Evolutionary conservation across 2,329 filamentous ascomycete genomes (phyloP), one percentile per base, ranked within the genome.

Genomic region (Penicillium sp.): DNA sequence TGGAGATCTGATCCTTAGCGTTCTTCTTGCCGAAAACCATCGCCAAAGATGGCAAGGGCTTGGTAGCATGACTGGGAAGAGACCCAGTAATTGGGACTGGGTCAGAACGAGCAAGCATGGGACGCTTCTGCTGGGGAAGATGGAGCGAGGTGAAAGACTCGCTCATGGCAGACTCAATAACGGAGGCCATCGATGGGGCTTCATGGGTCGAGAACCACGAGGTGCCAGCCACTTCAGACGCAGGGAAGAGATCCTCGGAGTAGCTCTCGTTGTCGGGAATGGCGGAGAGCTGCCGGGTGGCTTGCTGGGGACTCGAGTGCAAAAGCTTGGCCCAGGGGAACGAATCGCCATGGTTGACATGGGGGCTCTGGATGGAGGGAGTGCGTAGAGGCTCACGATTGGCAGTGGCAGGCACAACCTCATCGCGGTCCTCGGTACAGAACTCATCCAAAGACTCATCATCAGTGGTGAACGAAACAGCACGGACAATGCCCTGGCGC

Each of bases 291-390:
- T 96, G 91, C 59, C 92, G 89, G 56, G 86, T 79, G n/a, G 81
- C 75, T 69, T 88, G 85, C 29, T 85, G 84, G 22, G 89, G 85
- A 55, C 82, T 90, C 61, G 86, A 86, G 60, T 95, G 90, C 53
- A 97, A 78, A 62, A 90, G 92, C 78, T 94, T 93, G 66, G 91
- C 88, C 94, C 94, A 99, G 1, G 93, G 92, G 82, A 97, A 97
- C 5, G 90, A 88, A 55, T 90, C 90, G 56, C 78, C 79, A 56
- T 83, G 83, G 67, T 92, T 89, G 65, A 94, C 74, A 65, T 88
- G 85, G 22, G 94, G 91, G 67, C 88, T 96, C 75, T 93, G 90
- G 71, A 99, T 87, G 4, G 94, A 97, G 15, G 94, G 94, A 3
- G 94, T 99, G 57, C 94, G 90, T 33, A 99, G 86, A 53, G 94